Conservation (phyloP, 768 basidiomycete species). For the Mycena vulgaris region DNA sequence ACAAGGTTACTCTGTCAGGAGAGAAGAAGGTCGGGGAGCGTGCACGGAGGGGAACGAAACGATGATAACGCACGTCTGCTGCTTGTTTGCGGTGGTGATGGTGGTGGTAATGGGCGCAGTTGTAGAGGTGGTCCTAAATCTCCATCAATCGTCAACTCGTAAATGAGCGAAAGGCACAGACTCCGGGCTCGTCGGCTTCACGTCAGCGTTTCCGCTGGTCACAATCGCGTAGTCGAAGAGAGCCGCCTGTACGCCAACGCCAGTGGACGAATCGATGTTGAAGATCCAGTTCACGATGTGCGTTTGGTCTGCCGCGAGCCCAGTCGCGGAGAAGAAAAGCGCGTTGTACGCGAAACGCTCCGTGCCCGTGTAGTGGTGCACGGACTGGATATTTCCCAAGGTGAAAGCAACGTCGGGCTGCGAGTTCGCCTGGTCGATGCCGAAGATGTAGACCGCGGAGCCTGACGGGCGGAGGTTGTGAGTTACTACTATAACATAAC, state of each 20-base stretch:
- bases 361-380: slow-evolving; percentile 33
- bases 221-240: slow-evolving; percentile 37
- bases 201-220: slow-evolving; percentile 29
- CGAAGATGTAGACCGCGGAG: slow-evolving; percentile 35
- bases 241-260: slow-evolving; percentile 27
- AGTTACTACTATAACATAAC: too few relatives aligned
- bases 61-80: slow-evolving; percentile 12
- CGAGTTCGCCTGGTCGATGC: slow-evolving; percentile 32
- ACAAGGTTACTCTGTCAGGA: not conserved
- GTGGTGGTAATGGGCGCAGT: not conserved
- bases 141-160: not conserved
- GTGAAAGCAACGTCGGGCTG: slow-evolving; percentile 37
- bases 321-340: slow-evolving; percentile 36
- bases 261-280: slow-evolving; percentile 21
- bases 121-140: not conserved
- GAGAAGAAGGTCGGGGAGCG: not conserved
- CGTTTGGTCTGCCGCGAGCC: slow-evolving; percentile 28
- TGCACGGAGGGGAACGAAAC: not conserved
- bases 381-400: slow-evolving; percentile 7
- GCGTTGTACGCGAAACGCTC: slow-evolving; percentile 35
- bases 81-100: not conserved
- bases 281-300: slow-evolving; percentile 34
- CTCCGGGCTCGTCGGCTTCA: not conserved
- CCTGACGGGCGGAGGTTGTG: slow-evolving; percentile 2
- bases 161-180: not conserved